Evolutionary conservation across 139 green algal genomes (phyloP), one percentile per base, ranked within the genome.

Genomic region (Chlamydomonas sphaeroides): DNA sequence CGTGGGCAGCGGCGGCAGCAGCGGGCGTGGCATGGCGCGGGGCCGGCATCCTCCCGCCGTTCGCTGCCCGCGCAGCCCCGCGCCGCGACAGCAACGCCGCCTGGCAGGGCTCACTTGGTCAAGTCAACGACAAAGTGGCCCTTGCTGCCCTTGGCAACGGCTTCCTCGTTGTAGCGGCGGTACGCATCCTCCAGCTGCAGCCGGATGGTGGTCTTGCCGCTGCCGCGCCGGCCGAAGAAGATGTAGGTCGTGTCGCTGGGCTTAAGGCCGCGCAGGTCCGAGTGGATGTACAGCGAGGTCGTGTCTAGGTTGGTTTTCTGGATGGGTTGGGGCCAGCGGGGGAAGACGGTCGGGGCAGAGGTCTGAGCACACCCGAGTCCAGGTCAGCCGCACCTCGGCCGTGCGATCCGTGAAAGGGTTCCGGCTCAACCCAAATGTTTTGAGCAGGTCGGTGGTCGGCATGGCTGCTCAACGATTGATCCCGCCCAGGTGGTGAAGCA

Each of bases 221-320:
- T 89, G 23, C 95, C 90, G 5, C 90, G 56, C 49, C 84, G 80
- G 39, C 90, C 90, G 61, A 93, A 93, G 82, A 93, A 91, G 32
- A 98, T 83, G 83, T 98, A 98, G 0, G 95, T 98, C 0, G 91
- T 96, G 39, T 97, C 93, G 83, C 87, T 95, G 18, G 94, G 94
- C 28, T 75, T 76, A 67, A 98, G 95, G 21, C 88, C 92, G 11
- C 92, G 88, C 59, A 97, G 80, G 82, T 98, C 95, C 3, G 86
- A 92, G 75, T 93, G 92, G 25, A 94, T 78, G 72, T 97, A 98
- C 6, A 96, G 82, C 0, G 90, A 92, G 1, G 80, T 38, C 1
- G 74, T 38, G 76, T 97, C 92, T 23, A 96, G 85, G 45, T 72
- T 62, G 0, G 93, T 97, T 68, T 96, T 10, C 11, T 53, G 45